Conservation (phyloP, 108 stramenopile genomes). For the Fragilariopsis cylindrus region DNA sequence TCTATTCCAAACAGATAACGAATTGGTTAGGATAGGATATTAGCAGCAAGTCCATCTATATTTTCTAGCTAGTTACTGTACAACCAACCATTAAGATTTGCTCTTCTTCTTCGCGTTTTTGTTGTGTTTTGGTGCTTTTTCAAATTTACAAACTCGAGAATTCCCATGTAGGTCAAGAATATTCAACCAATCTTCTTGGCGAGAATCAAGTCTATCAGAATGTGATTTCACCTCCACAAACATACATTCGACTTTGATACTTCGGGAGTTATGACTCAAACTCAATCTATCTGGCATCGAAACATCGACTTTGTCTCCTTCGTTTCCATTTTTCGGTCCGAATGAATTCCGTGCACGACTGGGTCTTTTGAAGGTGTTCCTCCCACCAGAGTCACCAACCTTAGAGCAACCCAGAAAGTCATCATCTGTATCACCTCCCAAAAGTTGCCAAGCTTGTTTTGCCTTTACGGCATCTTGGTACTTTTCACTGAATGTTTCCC, state of each 20-base stretch:
- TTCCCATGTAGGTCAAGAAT: conserved; percentile 56
- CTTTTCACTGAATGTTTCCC: conserved; percentile 60
- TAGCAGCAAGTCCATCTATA: neutral
- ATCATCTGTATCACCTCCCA: conserved; percentile 61
- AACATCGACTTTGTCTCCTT: neutral
- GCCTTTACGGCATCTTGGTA: conserved; percentile 27
- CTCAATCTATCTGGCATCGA: conserved; percentile 50
- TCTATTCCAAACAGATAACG: conserved; percentile 47
- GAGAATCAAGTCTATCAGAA: conserved; percentile 75
- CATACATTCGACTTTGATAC: conserved; percentile 63
- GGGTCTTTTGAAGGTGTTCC: conserved; percentile 7
- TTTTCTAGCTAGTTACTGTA: neutral
- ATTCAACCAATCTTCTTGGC: conserved; percentile 89
- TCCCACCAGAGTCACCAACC: conserved; percentile 58
- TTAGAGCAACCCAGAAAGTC: conserved; percentile 80
- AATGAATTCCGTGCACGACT: neutral
- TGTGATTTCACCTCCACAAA: conserved; percentile 83
- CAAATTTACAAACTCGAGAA: conserved; percentile 84
- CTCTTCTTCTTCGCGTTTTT: neutral
- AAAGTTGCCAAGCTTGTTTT: conserved; percentile 27
- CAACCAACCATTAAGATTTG: neutral
- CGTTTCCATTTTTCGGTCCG: neutral
- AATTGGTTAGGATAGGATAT: neutral
- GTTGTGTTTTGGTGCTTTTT: conserved; percentile 3
- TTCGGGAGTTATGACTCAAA: conserved; percentile 41